Evolutionary conservation across 768 basidiomycete species (phyloP), one percentile per base, ranked within the genome.

Genomic region (Kockovaella imperatae): DNA sequence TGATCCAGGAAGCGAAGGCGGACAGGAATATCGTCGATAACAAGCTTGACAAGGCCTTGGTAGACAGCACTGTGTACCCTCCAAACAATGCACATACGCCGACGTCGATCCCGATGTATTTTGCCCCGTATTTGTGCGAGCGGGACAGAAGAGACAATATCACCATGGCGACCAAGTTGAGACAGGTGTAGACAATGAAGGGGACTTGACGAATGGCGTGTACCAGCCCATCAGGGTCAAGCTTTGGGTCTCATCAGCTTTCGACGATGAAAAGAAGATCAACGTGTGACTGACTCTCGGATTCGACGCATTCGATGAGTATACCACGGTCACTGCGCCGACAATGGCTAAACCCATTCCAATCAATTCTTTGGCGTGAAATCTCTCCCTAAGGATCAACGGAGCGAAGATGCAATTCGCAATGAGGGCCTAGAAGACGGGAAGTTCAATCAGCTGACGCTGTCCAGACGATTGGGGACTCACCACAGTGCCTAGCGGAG

Each of bases 361-460:
- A 47, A 54, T 20, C 14, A 64, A 31, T 56, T 71, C 68, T 65
- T 83, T 83, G 72, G 78, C 83, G 29, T 83, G 82, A 66, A 99
- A 91, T 4, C 78, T 78, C 72, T 97, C 72, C 17, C 54, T 40
- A 6, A 69, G 77, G 63, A 96, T 78, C 2, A 88, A 59, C 14
- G 93, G 93, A 1, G 91, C 88, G 55, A 96, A 89, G 32, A 90
- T 76, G 63, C 90, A 96, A 68, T 97, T 97, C 13, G 93, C 87
- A 50, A 93, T 82, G n/a, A 96, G 76, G 2, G 89, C 88, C 69
- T 88, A 85, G 82, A 46, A 30, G 50, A 24, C 15, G 32, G n/a
- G 14, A 7, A 50, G 11, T 38, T 5, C 23, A 14, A 13, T 35
- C 43, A 15, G 35, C 8, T 30, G 23, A 8, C 4, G n/a, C 5